Conservation (phyloP, 805 yeast species). For the Saturnispora silvae region DNA sequence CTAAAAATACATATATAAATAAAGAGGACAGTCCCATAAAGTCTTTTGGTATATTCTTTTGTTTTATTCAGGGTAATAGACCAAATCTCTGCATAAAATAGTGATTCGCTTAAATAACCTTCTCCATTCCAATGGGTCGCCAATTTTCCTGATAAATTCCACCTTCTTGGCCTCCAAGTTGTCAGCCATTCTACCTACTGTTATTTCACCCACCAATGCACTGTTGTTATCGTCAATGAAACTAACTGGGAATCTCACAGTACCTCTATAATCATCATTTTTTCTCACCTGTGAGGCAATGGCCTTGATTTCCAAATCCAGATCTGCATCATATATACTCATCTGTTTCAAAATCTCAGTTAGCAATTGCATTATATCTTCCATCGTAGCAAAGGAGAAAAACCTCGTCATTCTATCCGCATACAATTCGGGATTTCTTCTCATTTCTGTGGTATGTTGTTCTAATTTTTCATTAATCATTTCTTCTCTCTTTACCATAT, state of each 20-base stretch:
- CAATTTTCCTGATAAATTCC: conserved; percentile 44
- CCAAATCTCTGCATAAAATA: conserved; percentile 45
- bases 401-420: conserved; percentile 42
- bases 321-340: conserved; percentile 26
- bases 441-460: conserved; percentile 11
- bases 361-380: conserved; percentile 32
- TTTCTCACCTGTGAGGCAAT: conserved; percentile 19
- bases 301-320: conserved; percentile 15
- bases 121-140: conserved; percentile 72
- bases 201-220: conserved; percentile 37
- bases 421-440: conserved; percentile 21
- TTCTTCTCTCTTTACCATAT: conserved; percentile 19
- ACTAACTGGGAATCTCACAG: conserved; percentile 29
- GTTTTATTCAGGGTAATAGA: conserved; percentile 21
- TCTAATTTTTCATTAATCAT: conserved; percentile 18
- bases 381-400: conserved; percentile 35
- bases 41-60: neutral
- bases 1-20: neutral
- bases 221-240: conserved; percentile 36
- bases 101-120: conserved; percentile 49
- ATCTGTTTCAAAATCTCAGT: conserved; percentile 32
- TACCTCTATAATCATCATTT: conserved; percentile 21
- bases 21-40: no score
- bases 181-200: conserved; percentile 30
- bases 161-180: conserved; percentile 35